phyloP scores from a whole-genome alignment of 1,139 yeast species.

The Diutina mesorugosa region DNA sequence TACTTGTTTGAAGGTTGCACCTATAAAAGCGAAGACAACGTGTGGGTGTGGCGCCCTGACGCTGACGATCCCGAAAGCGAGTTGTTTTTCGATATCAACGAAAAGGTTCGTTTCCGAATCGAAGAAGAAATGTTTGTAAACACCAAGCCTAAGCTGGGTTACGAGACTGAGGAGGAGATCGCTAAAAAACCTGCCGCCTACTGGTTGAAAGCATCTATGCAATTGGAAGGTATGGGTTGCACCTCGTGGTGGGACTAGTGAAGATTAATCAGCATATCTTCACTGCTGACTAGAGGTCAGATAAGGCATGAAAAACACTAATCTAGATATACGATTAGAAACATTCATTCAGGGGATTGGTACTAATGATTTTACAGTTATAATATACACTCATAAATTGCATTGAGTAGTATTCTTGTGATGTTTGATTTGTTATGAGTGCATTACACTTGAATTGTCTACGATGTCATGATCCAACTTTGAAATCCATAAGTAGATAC shows the following conservation, averaged over 20 bases:
- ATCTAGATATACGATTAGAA: background rate
- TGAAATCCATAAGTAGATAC: too few relatives aligned
- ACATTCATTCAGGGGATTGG: background rate
- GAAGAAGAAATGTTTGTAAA: slow-evolving; percentile 82
- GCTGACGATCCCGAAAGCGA: slow-evolving; percentile 63
- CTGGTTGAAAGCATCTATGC: slow-evolving; percentile 82
- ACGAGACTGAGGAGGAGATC: slow-evolving; percentile 27
- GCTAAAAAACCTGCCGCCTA: slow-evolving; percentile 52
- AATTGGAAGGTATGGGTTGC: slow-evolving; percentile 92
- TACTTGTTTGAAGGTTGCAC: slow-evolving; percentile 69
- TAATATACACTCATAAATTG: too few relatives aligned
- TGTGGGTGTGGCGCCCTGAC: slow-evolving; percentile 88
- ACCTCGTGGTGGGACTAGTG: slow-evolving; percentile 85
- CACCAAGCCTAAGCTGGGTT: slow-evolving; percentile 63
- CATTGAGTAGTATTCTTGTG: too few relatives aligned
- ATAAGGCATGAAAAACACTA: background rate
- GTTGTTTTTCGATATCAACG: slow-evolving; percentile 78
- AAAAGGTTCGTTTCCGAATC: slow-evolving; percentile 77
- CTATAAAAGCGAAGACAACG: slow-evolving; percentile 64
- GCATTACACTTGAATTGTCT: too few relatives aligned
- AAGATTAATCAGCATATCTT: background rate
- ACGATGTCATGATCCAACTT: too few relatives aligned
- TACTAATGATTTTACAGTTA: background rate
- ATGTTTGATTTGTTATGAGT: too few relatives aligned
- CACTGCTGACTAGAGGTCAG: background rate